phyloP scores from a whole-genome alignment of 768 basidiomycete species.

The Gelatoporia subvermispora region DNA sequence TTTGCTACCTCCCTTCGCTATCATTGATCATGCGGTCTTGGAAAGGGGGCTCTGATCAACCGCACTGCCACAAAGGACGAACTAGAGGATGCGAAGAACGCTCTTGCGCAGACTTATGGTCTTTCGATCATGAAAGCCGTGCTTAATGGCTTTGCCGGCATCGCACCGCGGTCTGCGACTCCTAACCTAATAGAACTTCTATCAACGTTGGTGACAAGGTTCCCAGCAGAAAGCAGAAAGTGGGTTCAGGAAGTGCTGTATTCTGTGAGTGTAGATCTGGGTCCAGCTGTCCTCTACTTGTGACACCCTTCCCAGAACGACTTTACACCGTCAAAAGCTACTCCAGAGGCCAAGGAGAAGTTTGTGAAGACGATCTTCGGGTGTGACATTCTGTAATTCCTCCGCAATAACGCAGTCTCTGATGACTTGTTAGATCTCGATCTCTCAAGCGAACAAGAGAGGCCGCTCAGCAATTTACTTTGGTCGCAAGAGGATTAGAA shows the following conservation, averaged over 20 bases:
- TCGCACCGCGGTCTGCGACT: constrained; percentile 77
- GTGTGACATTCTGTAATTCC: constrained; percentile 32
- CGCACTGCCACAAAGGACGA: constrained; percentile 61
- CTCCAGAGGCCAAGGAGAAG: constrained; percentile 68
- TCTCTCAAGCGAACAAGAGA: constrained; percentile 72
- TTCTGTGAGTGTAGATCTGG: constrained; percentile 39
- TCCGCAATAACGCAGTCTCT: not conserved
- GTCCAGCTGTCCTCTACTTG: not conserved
- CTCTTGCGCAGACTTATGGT: constrained; percentile 54
- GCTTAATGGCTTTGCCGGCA: constrained; percentile 75
- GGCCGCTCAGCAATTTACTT: constrained; percentile 82
- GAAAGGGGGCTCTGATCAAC: constrained; percentile 61
- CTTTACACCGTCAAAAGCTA: constrained; percentile 72
- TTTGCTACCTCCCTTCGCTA: not conserved
- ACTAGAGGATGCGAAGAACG: constrained; percentile 48
- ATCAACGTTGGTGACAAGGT: constrained; percentile 56
- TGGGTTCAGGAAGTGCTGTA: constrained; percentile 78
- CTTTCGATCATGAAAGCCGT: constrained; percentile 66
- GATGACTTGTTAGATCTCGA: constrained; percentile 46
- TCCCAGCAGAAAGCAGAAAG: constrained; percentile 45
- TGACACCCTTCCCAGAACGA: constrained; percentile 44
- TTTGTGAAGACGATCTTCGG: constrained; percentile 69
- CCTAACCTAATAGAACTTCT: constrained; percentile 84
- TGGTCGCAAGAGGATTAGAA: constrained; percentile 80
- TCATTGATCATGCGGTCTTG: not conserved